Conservation (phyloP, 1,284 basidiomycete species). For the Moniliella sp. region DNA sequence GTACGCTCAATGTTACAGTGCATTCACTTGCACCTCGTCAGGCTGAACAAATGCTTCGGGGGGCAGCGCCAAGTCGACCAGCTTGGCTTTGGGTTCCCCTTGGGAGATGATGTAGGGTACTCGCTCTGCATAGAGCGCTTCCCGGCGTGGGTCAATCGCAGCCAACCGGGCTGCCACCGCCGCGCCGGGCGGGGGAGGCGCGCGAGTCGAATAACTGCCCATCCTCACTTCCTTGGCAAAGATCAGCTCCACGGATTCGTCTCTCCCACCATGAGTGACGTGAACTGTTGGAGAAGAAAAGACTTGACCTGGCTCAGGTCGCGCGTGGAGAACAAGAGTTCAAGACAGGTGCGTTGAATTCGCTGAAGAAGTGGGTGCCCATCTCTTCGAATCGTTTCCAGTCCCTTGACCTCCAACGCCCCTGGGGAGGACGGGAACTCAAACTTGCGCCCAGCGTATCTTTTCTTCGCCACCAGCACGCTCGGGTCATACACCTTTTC, state of each 20-base stretch:
- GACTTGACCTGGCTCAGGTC: conserved; percentile 71
- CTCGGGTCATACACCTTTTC: conserved; percentile 93
- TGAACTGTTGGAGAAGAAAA: conserved; percentile 64
- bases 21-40: conserved; percentile 47
- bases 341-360: conserved; percentile 26
- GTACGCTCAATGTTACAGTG: conserved; percentile 68
- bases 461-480: conserved; percentile 80
- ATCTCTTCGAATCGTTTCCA: conserved; percentile 83
- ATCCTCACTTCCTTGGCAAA: conserved; percentile 81
- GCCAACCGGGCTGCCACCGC: conserved; percentile 59
- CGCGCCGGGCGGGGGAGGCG: conserved; percentile 68
- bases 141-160: conserved; percentile 54
- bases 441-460: conserved; percentile 87
- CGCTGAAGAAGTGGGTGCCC: conserved; percentile 25
- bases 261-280: conserved; percentile 57
- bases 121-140: conserved; percentile 75
- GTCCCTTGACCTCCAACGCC: conserved; percentile 96
- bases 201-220: conserved; percentile 57
- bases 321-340: conserved; percentile 58
- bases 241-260: conserved; percentile 69
- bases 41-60: conserved; percentile 52
- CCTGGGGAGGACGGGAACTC: too few relatives aligned
- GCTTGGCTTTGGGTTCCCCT: conserved; percentile 46
- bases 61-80: conserved; percentile 60
- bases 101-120: conserved; percentile 70